Base-by-base conservation (phyloP, 2,329 filamentous ascomycete species). In the Trichoderma lentiforme region DNA sequence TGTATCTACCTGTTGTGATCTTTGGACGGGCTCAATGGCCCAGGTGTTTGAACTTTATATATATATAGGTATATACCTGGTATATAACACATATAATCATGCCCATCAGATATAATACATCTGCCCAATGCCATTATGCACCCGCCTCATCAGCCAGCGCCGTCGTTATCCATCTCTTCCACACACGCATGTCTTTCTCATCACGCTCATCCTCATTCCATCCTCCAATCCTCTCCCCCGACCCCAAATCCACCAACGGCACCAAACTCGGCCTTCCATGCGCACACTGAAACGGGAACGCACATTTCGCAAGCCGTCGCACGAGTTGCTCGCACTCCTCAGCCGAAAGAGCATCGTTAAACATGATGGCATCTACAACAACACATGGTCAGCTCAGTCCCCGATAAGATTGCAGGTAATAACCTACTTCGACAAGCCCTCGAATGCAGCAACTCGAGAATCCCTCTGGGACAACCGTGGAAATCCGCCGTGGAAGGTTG, bases 211-310 rank as follows among this genome's bases (percentile, higher is more conserved):
- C 62, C 18, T 77, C 80, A 21, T 72, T 63, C 79, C 79, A 81
- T 3, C 74, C 73, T 4, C 77, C 74, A 51, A 79, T 75, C 28
- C 74, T 73, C 11, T 72, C 75, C 3, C 74, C 76, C 8, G 71
- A 71, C 1, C 84, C 84, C 34, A 90, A 73, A 73, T 89, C 85
- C 4, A 90, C 79, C n/a, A 92, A 73, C 2, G 90, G 90, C 6
- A 87, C 86, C 86, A 92, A 88, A 39, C 88, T 90, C 1, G 90
- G 90, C 68, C 90, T 84, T 0, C 93, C 93, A 83, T 97, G 93
- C 1, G 93, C 93, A 80, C 93, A 97, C 78, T 93, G 91, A 75
- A 96, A 96, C 0, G 93, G 93, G 73, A 95, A 93, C 0, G 84
- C 85, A 75, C 92, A 94, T 0, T 76, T 78, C 0, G 87, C 85